Evolutionary conservation across 805 yeast genomes (phyloP).

Genomic region (Pichia paraexigua): DNA sequence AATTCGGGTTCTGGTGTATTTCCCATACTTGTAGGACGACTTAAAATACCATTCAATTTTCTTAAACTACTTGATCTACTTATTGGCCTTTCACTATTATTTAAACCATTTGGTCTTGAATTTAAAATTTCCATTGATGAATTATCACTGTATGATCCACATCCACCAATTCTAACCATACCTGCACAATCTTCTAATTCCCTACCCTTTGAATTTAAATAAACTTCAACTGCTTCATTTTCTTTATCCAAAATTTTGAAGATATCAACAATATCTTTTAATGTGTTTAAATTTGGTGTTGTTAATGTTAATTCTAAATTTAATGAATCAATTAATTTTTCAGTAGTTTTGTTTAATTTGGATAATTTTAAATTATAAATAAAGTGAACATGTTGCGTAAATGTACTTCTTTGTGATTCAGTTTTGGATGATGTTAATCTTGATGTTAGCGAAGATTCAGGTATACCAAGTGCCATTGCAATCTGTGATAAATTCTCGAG

Average conservation of each 20-base stretch:
- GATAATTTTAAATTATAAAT: conserved; percentile 12
- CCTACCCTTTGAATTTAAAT: conserved; percentile 40
- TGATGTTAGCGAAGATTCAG: conserved; percentile 10
- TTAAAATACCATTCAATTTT: neutral
- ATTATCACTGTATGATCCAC: conserved; percentile 31
- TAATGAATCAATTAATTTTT: conserved; percentile 15
- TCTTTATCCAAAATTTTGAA: conserved; percentile 33
- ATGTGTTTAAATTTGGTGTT: conserved; percentile 12
- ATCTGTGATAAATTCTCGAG: conserved; percentile 9
- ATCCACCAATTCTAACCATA: conserved; percentile 46
- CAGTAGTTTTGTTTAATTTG: conserved; percentile 20
- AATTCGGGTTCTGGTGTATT: neutral
- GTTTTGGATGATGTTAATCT: conserved; percentile 12
- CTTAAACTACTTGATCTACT: conserved; percentile 5
- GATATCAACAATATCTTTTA: conserved; percentile 21
- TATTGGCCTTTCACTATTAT: neutral
- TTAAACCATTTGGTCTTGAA: neutral
- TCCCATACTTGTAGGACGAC: conserved; percentile 4
- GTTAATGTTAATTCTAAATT: conserved; percentile 19
- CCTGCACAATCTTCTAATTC: conserved; percentile 41
- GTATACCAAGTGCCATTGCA: conserved; percentile 7
- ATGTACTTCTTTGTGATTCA: conserved; percentile 8
- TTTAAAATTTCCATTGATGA: neutral
- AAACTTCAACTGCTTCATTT: conserved; percentile 41
- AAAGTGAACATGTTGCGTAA: conserved; percentile 10